Base-by-base conservation (phyloP, 2,329 filamentous ascomycete genomes). In the Ophiognomonia clavigignenti-juglandacearum region DNA sequence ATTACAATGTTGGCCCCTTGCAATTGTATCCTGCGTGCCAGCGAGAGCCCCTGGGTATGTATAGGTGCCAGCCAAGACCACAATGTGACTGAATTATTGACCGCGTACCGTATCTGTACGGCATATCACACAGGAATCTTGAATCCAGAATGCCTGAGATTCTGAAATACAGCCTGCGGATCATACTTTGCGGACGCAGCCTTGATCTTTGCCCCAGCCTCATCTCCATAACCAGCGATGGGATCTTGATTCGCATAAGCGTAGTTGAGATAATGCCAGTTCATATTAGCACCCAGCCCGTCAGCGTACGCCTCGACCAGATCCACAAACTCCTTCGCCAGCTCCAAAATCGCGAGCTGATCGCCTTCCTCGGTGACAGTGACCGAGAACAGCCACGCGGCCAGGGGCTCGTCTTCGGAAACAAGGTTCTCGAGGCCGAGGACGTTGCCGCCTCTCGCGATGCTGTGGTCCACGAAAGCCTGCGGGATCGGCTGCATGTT, bases 251-350 rank as follows among this genome's bases (percentile, higher is more conserved):
- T 59, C 3, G 55, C 51, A 24, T 61, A 59, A 1, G 70, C 69
- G 42, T 74, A 74, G 56, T 74, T 73, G 34, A 72, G 58, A 50
- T 68, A 74, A 26, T 65, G 58, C 56, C 62, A 69, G 29, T 66
- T 54, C 40, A 60, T 56, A 49, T 63, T 59, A 3, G 56, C 51
- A 18, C 59, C 60, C 20, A 63, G 49, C 39, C 61, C 40, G 36
- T 50, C 51, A 10, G 63, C 56, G 11, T 59, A 59, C 3, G 49
- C 45, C 38, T 62, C 55, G 22, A 63, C 52, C 0, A 59, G 47
- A 6, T 54, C 45, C 4, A 58, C 32, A 10, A 62, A 58, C 29
- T 59, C 55, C 14, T 58, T 43, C 13, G 57, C 57, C 26, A 62
- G 47, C 5, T 56, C 61, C 2, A 60, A 55, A 24, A 69, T 37